Conservation (phyloP, 1,284 basidiomycete genomes). For the Ceratorhiza oryzae-sativae region DNA sequence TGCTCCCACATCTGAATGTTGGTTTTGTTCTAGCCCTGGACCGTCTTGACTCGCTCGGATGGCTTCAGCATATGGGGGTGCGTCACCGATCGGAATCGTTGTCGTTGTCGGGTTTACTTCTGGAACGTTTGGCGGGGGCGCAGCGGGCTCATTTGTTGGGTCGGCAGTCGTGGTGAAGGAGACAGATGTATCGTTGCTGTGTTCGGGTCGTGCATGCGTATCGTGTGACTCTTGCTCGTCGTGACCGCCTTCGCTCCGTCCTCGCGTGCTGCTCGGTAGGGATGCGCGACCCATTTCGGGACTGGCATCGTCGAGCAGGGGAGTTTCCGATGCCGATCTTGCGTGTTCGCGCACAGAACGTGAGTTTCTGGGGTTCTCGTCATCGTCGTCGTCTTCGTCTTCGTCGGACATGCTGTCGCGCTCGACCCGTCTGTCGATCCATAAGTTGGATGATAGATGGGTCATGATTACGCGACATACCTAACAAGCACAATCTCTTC, state of each 20-base stretch:
- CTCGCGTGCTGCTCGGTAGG: constrained; percentile 22
- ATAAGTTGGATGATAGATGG: neutral
- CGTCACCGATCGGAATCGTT: constrained; percentile 55
- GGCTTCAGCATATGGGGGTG: constrained; percentile 70
- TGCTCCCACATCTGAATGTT: neutral
- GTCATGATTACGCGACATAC: constrained; percentile 51
- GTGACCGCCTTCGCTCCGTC: constrained; percentile 10
- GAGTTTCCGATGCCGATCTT: constrained; percentile 11
- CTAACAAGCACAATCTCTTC: constrained; percentile 75
- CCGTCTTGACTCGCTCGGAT: constrained; percentile 47
- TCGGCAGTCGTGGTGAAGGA: constrained; percentile 6
- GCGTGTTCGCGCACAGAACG: neutral
- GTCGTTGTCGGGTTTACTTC: neutral
- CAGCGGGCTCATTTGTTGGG: neutral
- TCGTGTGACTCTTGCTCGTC: neutral
- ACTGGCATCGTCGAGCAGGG: constrained; percentile 38
- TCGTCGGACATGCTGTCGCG: constrained; percentile 29
- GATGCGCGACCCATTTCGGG: constrained; percentile 19
- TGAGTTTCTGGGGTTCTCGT: constrained; percentile 4
- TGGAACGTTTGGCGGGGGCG: constrained; percentile 1
- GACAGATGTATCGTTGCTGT: constrained; percentile 36
- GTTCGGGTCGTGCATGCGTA: neutral
- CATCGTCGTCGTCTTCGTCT: constrained; percentile 24
- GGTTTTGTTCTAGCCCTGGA: neutral
- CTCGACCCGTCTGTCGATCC: constrained; percentile 11